Conservation (phyloP, 345 rosid genomes). For the Raphanus raphanistrum region DNA sequence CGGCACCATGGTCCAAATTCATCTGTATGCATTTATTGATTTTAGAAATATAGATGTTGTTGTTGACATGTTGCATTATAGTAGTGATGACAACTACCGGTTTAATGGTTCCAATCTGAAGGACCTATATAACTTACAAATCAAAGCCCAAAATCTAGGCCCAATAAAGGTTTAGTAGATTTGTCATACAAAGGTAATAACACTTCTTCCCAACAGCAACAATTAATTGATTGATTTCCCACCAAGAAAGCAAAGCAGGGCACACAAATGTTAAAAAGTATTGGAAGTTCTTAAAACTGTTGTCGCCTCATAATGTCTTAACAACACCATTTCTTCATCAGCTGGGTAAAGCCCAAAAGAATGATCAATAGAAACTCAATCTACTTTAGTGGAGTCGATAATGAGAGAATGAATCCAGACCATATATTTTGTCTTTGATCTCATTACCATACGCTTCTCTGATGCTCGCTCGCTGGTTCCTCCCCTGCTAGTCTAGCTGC, state of each 20-base stretch:
- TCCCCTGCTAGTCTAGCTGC: too few species aligned
- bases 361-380: too few species aligned
- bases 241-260: conserved; percentile 13
- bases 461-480: too few species aligned
- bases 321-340: background rate
- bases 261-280: background rate
- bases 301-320: background rate
- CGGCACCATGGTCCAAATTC: conserved; percentile 4
- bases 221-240: background rate
- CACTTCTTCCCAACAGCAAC: background rate
- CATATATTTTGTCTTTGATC: too few species aligned
- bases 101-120: background rate
- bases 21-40: conserved; percentile 32
- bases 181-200: background rate
- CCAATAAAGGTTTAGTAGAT: conserved; percentile 1
- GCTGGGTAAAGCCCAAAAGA: background rate
- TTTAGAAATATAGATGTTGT: background rate
- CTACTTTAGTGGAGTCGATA: too few species aligned
- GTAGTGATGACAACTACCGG: background rate
- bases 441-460: too few species aligned
- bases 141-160: conserved; percentile 30
- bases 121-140: background rate
- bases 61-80: conserved; percentile 14
- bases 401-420: too few species aligned
- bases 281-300: background rate